Conservation (phyloP, 768 basidiomycete genomes). For the Pleurotus tuoliensis region DNA sequence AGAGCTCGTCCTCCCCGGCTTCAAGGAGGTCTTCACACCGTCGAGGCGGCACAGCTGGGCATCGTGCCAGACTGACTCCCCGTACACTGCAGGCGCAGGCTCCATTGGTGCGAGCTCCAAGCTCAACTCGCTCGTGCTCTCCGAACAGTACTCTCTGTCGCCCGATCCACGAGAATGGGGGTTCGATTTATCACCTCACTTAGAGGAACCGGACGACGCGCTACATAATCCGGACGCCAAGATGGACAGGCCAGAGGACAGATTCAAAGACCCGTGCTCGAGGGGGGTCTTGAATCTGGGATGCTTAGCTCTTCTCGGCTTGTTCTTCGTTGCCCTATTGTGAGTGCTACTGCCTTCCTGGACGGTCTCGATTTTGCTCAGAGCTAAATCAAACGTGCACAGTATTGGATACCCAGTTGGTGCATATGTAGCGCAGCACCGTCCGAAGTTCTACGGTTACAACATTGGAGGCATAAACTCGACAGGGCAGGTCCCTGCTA, state of each 20-base stretch:
- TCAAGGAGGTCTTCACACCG: slow-evolving; percentile 1
- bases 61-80: slow-evolving; percentile 9
- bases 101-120: slow-evolving; percentile 5
- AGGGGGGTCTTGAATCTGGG: slow-evolving; percentile 59
- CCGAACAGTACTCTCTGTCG: slow-evolving; percentile 53
- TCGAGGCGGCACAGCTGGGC: slow-evolving; percentile 4
- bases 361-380: not conserved
- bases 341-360: slow-evolving; percentile 27
- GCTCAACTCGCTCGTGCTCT: not conserved
- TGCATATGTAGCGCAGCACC: slow-evolving; percentile 22
- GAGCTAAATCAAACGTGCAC: not conserved
- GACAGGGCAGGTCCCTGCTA: slow-evolving; percentile 64
- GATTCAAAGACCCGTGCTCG: slow-evolving; percentile 28
- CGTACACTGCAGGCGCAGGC: slow-evolving; percentile 11
- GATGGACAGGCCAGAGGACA: slow-evolving; percentile 27
- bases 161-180: slow-evolving; percentile 70
- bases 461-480: slow-evolving; percentile 59
- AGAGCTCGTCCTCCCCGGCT: not conserved
- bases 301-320: slow-evolving; percentile 55
- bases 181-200: slow-evolving; percentile 48
- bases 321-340: slow-evolving; percentile 53
- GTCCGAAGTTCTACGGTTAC: slow-evolving; percentile 27
- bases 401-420: slow-evolving; percentile 25
- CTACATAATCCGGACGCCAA: slow-evolving; percentile 61
- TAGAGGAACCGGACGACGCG: slow-evolving; percentile 65